Conservation (phyloP, 2,329 filamentous ascomycete species). For the Cladosporium colombiae region DNA sequence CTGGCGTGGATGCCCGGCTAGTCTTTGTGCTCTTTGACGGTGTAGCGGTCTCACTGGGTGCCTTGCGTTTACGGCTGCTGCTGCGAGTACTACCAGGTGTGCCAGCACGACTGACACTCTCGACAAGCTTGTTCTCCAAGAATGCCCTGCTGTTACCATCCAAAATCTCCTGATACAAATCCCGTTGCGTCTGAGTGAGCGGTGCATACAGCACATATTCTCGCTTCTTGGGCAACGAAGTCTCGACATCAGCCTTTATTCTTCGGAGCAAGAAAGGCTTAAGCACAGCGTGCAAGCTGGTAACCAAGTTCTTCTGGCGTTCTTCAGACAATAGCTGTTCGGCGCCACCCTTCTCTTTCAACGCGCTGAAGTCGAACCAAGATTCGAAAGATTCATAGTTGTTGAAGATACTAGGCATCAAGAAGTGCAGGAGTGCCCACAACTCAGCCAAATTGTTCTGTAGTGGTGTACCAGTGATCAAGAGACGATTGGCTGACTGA, state of each 20-base stretch:
- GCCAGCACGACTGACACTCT: constrained; percentile 59
- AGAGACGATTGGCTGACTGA: constrained; percentile 81
- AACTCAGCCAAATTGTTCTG: constrained; percentile 95
- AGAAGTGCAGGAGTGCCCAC: constrained; percentile 92
- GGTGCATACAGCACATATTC: constrained; percentile 96
- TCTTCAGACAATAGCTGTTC: constrained; percentile 78
- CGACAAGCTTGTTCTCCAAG: constrained; percentile 75
- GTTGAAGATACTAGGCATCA: constrained; percentile 89
- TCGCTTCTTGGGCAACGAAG: constrained; percentile 88
- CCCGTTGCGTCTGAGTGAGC: constrained; percentile 85
- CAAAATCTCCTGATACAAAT: constrained; percentile 79
- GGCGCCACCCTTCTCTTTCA: constrained; percentile 79
- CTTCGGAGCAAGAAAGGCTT: constrained; percentile 87
- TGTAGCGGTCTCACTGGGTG: constrained; percentile 43
- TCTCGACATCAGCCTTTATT: constrained; percentile 91
- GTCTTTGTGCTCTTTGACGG: constrained; percentile 73
- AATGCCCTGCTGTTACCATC: constrained; percentile 54
- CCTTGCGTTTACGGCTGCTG: constrained; percentile 60
- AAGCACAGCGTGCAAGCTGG: constrained; percentile 88
- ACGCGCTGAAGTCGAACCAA: constrained; percentile 95
- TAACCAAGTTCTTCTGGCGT: constrained; percentile 73
- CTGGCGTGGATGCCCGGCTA: constrained; percentile 73
- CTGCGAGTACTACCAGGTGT: constrained; percentile 51
- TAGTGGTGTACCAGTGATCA: constrained; percentile 92
- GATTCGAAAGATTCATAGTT: constrained; percentile 89